Conservation (phyloP, 2,329 filamentous ascomycete species). For the Cladophialophora exuberans region DNA sequence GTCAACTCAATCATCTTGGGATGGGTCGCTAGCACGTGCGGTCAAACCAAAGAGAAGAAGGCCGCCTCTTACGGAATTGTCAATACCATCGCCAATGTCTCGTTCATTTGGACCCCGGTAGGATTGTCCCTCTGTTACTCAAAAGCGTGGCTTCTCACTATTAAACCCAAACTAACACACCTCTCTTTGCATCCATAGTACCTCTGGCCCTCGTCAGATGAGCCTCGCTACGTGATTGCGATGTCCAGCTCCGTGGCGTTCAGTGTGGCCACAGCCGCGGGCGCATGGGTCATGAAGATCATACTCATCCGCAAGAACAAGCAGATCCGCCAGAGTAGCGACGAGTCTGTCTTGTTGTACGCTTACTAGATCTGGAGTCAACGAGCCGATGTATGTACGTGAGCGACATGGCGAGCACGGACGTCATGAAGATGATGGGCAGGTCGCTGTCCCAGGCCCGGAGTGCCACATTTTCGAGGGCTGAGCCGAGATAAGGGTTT, state of each 20-base stretch:
- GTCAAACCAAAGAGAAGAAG: conserved; percentile 52
- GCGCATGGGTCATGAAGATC: conserved; percentile 16
- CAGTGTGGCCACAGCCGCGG: conserved; percentile 5
- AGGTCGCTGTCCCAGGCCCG: no score
- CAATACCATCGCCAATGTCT: conserved; percentile 66
- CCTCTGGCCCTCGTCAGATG: conserved; percentile 60
- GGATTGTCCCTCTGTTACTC: neutral
- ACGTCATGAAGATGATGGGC: no score
- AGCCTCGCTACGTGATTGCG: conserved; percentile 40
- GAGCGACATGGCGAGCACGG: no score
- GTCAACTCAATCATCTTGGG: conserved; percentile 47
- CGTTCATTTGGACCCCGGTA: conserved; percentile 66
- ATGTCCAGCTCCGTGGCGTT: conserved; percentile 14
- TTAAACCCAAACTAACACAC: neutral
- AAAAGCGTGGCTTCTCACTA: neutral
- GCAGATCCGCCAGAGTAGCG: conserved; percentile 5
- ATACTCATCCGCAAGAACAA: conserved; percentile 9
- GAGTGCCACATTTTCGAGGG: no score
- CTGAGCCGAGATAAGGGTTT: no score
- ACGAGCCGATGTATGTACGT: no score
- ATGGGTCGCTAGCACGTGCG: conserved; percentile 60
- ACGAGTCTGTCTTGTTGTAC: conserved; percentile 18
- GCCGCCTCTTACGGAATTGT: conserved; percentile 47
- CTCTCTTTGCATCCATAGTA: conserved; percentile 50
- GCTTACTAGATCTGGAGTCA: conserved; percentile 28